Conservation (phyloP, 2,329 filamentous ascomycete genomes). For the Ophiostoma sp. region DNA sequence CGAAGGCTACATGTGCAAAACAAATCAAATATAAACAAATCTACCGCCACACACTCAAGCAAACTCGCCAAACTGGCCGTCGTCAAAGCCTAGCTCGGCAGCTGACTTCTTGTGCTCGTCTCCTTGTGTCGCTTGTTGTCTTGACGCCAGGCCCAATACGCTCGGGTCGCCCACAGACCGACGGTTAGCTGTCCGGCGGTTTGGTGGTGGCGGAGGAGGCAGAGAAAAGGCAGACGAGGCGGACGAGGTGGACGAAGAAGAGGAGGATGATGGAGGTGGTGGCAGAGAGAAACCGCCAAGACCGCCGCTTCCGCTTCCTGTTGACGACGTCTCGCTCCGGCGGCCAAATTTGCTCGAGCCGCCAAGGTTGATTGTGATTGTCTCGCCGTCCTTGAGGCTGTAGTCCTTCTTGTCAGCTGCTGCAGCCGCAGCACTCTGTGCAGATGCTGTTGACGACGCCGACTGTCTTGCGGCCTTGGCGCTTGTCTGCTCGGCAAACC, state of each 20-base stretch:
- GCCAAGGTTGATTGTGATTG: constrained; percentile 77
- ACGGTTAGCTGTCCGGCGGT: constrained; percentile 34
- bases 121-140: constrained; percentile 1
- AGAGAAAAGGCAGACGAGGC: constrained; percentile 42
- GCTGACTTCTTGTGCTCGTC: constrained; percentile 54
- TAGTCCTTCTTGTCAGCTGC: constrained; percentile 67
- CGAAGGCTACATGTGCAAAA: neutral
- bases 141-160: constrained; percentile 16
- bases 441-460: neutral
- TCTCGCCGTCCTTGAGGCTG: constrained; percentile 86
- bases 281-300: constrained; percentile 68
- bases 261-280: constrained; percentile 60
- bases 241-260: constrained; percentile 57
- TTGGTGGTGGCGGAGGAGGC: constrained; percentile 68
- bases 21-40: neutral
- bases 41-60: constrained; percentile 41
- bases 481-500: constrained; percentile 20
- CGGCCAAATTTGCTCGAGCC: constrained; percentile 52
- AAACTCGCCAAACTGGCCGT: constrained; percentile 88
- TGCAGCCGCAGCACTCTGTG: neutral
- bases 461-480: constrained; percentile 46
- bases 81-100: constrained; percentile 73
- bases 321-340: constrained; percentile 42
- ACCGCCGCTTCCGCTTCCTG: constrained; percentile 28
- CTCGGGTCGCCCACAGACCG: constrained; percentile 29